Evolutionary conservation across 2,329 filamentous ascomycete genomes (phyloP).

Genomic region (Colletotrichum sp.): DNA sequence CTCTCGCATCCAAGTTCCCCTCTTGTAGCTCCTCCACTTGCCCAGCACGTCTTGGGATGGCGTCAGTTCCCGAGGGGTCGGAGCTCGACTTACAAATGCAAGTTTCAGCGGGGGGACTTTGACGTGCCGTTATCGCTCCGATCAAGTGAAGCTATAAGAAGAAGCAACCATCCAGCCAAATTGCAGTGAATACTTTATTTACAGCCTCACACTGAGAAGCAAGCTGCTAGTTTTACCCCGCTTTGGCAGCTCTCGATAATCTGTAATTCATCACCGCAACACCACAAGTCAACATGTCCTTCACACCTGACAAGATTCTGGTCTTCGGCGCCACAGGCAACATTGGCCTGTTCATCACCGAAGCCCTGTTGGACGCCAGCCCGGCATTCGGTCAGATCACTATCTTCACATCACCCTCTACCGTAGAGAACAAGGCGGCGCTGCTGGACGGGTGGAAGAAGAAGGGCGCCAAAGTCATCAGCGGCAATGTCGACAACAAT

Average conservation of each 20-base stretch:
- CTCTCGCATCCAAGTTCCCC: conserved; percentile 14
- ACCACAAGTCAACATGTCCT: background rate
- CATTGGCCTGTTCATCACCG: conserved; percentile 46
- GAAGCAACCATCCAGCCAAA: background rate
- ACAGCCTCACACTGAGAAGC: background rate
- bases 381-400: conserved; percentile 37
- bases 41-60: conserved; percentile 8
- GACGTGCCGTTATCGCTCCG: conserved; percentile 3
- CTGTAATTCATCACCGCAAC: background rate
- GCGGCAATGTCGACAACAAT: conserved; percentile 40
- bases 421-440: conserved; percentile 23
- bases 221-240: background rate
- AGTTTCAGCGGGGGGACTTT: conserved; percentile 8
- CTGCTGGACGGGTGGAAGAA: conserved; percentile 26
- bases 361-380: conserved; percentile 37
- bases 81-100: conserved; percentile 5
- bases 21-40: conserved; percentile 1
- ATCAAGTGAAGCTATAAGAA: background rate
- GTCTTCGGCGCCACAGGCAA: conserved; percentile 44
- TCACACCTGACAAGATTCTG: conserved; percentile 11
- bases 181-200: background rate
- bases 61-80: conserved; percentile 2
- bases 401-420: conserved; percentile 33
- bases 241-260: background rate
- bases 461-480: conserved; percentile 27